Conservation (phyloP, 768 basidiomycete genomes). For the Trametes meyenii region DNA sequence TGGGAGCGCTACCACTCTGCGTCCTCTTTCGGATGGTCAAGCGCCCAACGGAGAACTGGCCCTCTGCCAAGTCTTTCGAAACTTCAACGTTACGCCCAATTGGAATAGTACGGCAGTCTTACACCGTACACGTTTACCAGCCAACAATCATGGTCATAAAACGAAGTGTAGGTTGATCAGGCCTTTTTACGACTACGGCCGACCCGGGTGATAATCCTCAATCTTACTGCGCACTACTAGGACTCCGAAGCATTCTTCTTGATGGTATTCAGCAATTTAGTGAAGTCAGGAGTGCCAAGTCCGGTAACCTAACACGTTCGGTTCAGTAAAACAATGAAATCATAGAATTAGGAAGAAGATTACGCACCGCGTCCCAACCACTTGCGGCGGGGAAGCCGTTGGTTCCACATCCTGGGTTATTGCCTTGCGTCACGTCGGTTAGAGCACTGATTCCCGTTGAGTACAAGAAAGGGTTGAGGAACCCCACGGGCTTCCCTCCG, state of each 20-base stretch:
- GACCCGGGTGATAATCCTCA: background rate
- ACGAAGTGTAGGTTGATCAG: no score
- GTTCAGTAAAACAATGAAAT: background rate
- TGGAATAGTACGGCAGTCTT: no score
- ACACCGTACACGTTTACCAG: no score
- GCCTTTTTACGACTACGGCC: no score
- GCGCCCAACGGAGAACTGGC: no score
- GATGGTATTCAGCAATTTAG: constrained; percentile 1
- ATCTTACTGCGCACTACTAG: background rate
- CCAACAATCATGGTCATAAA: no score
- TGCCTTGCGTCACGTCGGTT: constrained; percentile 39
- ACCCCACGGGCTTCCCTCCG: constrained; percentile 35
- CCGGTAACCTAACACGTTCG: constrained; percentile 50
- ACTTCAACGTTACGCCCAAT: no score
- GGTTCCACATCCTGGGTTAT: constrained; percentile 32
- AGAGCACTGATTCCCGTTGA: constrained; percentile 28
- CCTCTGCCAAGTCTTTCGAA: no score
- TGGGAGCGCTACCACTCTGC: no score
- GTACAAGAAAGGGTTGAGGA: constrained; percentile 42
- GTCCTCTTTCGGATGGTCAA: no score
- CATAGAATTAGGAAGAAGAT: background rate
- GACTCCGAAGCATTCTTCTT: background rate
- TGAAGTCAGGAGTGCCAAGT: constrained; percentile 62
- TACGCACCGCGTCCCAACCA: constrained; percentile 38
- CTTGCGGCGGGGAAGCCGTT: constrained; percentile 34